These are phyloP conservation scores for Alternaria arborescens DNA, from an alignment of 2,329 filamentous ascomycete species.

Conservation along the genomic window DNA sequence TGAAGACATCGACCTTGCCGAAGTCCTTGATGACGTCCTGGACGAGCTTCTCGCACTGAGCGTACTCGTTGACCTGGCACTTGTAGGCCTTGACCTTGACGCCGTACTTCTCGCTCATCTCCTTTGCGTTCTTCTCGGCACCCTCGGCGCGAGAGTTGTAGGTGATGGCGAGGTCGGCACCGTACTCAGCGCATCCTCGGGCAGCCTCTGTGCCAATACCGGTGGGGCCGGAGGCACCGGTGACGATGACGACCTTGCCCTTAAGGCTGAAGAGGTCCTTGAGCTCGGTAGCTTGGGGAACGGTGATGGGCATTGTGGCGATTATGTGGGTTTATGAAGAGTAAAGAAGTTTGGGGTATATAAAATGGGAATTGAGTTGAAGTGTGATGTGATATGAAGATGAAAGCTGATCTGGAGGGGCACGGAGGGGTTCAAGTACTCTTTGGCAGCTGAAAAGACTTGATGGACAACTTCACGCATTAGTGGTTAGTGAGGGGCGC, in stretches of 20 bases:
- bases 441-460: slow-evolving; percentile 24
- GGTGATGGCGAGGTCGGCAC: slow-evolving; percentile 72
- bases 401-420: slow-evolving; percentile 22
- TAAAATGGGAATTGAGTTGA: slow-evolving; percentile 11
- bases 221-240: slow-evolving; percentile 67
- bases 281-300: slow-evolving; percentile 67
- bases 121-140: slow-evolving; percentile 71
- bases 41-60: slow-evolving; percentile 65
- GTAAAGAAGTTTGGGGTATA: not conserved
- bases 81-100: slow-evolving; percentile 75
- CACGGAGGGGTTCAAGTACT: slow-evolving; percentile 47
- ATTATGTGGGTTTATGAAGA: slow-evolving; percentile 31
- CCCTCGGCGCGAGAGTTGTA: slow-evolving; percentile 69
- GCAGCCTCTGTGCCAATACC: slow-evolving; percentile 74
- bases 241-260: slow-evolving; percentile 63
- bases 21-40: slow-evolving; percentile 72
- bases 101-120: slow-evolving; percentile 67
- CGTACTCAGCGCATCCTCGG: slow-evolving; percentile 70
- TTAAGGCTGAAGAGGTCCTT: slow-evolving; percentile 64
- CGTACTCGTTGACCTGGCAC: slow-evolving; percentile 66
- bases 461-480: slow-evolving; percentile 30
- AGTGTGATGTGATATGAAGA: slow-evolving; percentile 22
- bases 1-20: slow-evolving; percentile 72
- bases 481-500: slow-evolving; percentile 42
- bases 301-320: slow-evolving; percentile 54